These are phyloP conservation scores for Alternaria dauci DNA, from an alignment of 2,329 filamentous ascomycete genomes.

Conservation along the genomic window DNA sequence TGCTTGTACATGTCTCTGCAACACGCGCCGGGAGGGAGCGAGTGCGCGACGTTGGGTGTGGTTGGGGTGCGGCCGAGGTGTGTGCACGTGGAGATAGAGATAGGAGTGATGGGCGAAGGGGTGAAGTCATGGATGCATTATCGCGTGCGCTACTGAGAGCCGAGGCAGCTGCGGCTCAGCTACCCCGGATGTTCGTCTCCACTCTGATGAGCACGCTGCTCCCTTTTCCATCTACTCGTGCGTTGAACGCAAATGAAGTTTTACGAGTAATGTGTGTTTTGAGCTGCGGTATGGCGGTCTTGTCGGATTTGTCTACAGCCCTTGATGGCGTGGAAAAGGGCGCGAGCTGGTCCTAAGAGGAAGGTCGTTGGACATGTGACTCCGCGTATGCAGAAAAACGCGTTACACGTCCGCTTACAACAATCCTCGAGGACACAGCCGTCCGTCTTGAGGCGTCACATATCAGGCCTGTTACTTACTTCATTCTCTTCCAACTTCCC, in stretches of 20 bases:
- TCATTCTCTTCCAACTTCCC: too few species aligned
- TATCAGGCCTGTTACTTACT: background rate
- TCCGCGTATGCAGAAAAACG: conserved; percentile 29
- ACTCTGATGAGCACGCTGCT: background rate
- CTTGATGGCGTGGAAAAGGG: background rate
- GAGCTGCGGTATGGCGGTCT: background rate
- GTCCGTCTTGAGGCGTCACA: background rate
- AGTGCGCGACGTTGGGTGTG: conserved; percentile 28
- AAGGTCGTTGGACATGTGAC: conserved; percentile 36
- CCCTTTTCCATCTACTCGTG: background rate
- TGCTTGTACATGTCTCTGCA: conserved; percentile 49
- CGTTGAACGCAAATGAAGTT: background rate
- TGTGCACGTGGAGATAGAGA: conserved; percentile 29
- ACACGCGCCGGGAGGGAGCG: conserved; percentile 17
- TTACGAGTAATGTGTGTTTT: too few species aligned
- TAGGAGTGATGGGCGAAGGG: conserved; percentile 25
- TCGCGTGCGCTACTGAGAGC: conserved; percentile 29
- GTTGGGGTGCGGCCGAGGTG: conserved; percentile 8
- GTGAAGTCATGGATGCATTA: conserved; percentile 35
- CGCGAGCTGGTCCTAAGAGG: background rate
- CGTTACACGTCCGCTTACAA: conserved; percentile 5
- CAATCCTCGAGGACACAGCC: background rate
- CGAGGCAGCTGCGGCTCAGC: conserved; percentile 39
- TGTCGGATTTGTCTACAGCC: background rate
- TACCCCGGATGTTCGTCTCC: conserved; percentile 22